These are phyloP conservation scores for Cladosporium halotolerans DNA, from an alignment of 2,329 filamentous ascomycete species.

Conservation along the genomic window DNA sequence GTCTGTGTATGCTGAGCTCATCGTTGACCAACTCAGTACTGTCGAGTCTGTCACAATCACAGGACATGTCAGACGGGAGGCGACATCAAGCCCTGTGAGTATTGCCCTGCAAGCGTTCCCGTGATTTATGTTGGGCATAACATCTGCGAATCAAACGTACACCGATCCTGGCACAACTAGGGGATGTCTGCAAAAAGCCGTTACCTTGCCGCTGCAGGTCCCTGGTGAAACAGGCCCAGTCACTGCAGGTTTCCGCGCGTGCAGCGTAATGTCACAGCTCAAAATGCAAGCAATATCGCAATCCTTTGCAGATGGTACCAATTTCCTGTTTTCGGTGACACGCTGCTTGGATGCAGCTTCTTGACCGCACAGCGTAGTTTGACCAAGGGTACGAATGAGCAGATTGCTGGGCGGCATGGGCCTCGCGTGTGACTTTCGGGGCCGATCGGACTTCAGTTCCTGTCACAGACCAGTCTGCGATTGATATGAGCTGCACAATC, in stretches of 20 bases:
- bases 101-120: not conserved
- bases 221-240: not conserved
- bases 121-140: not conserved
- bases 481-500: no score
- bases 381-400: not conserved
- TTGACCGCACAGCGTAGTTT: not conserved
- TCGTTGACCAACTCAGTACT: not conserved
- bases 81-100: no score
- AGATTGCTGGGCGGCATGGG: not conserved
- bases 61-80: not conserved
- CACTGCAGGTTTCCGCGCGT: not conserved
- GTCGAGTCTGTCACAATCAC: not conserved
- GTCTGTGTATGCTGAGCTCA: not conserved
- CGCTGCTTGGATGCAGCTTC: no score
- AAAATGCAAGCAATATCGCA: not conserved
- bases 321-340: not conserved
- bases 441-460: no score
- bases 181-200: not conserved
- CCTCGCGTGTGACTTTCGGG: no score
- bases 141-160: not conserved
- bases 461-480: no score
- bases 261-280: not conserved
- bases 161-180: not conserved
- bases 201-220: not conserved
- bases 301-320: not conserved